phyloP scores from a whole-genome alignment of 257 asterid genomes.

The Fraxinus cuspidata region DNA sequence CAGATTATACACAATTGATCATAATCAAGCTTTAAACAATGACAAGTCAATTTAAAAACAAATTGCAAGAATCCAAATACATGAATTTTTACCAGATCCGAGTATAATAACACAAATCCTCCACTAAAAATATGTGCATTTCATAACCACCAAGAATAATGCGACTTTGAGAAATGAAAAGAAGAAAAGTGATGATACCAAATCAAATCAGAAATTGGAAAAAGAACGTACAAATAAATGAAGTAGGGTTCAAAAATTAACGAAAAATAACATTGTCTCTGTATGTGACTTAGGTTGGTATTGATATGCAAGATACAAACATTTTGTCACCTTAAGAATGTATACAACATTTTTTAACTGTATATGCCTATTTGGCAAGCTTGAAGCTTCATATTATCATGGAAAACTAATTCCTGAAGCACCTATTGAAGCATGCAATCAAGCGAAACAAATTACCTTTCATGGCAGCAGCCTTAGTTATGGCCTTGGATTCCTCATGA shows the following conservation, averaged over 20 bases:
- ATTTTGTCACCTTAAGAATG: not conserved
- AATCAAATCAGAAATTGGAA: not conserved
- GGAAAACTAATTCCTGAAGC: slow-evolving; percentile 9
- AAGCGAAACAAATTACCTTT: slow-evolving; percentile 57
- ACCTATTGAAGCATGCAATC: slow-evolving; percentile 14
- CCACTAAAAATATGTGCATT: not conserved
- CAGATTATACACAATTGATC: slow-evolving; percentile 23
- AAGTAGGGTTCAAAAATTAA: not conserved
- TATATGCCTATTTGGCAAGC: not conserved
- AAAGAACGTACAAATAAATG: not conserved
- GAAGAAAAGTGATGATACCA: not conserved
- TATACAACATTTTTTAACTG: not conserved
- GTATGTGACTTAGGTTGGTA: not conserved
- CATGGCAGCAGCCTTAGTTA: slow-evolving; percentile 93
- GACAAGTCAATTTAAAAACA: slow-evolving; percentile 5
- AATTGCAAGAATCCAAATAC: not conserved
- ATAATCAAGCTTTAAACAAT: slow-evolving; percentile 15
- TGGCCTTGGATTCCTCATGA: slow-evolving; percentile 92
- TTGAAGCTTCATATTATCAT: slow-evolving; percentile 19
- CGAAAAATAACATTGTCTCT: not conserved
- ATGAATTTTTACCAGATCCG: not conserved
- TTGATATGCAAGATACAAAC: not conserved
- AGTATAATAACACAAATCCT: not conserved
- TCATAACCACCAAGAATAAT: not conserved
- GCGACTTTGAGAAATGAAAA: not conserved